A percentile compares a stretch with the other conserved stretches of the same genome.
These are phyloP conservation scores for Pouteria glomerata DNA, from an alignment of 148 eudicot genomes.

Conservation along the genomic window DNA sequence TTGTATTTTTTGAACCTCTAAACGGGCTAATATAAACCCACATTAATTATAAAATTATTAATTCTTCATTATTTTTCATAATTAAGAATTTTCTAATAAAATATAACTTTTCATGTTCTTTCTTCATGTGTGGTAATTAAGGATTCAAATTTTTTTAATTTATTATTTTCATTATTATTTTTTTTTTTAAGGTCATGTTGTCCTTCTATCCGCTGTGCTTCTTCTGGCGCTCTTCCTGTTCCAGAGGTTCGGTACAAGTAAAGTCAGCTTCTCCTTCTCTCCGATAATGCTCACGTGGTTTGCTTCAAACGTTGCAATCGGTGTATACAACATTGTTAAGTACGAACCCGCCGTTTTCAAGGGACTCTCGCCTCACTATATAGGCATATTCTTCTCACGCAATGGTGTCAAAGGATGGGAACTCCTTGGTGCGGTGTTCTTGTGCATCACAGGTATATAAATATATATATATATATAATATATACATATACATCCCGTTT, in stretches of 20 bases:
- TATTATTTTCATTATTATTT: too few species aligned
- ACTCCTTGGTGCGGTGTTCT: constrained; percentile 31
- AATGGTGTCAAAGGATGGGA: constrained; percentile 21
- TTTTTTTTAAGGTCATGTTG: constrained; percentile 11
- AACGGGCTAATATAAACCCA: too few species aligned
- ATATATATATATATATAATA: not conserved
- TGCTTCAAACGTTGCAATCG: constrained; percentile 13
- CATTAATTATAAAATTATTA: too few species aligned
- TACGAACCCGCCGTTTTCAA: constrained; percentile 29
- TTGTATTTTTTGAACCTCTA: too few species aligned
- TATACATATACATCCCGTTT: not conserved
- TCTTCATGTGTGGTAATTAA: too few species aligned
- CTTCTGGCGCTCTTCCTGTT: constrained; percentile 24
- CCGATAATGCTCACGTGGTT: constrained; percentile 36
- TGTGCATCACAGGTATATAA: constrained; percentile 29
- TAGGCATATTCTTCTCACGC: constrained; percentile 18
- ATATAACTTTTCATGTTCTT: too few species aligned
- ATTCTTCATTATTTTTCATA: too few species aligned
- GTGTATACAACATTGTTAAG: constrained; percentile 21
- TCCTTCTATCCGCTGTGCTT: constrained; percentile 23
- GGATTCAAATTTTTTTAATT: too few species aligned
- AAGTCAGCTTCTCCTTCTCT: constrained; percentile 32
- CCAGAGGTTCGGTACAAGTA: constrained; percentile 34
- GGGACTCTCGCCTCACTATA: constrained; percentile 32
- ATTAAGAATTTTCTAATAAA: too few species aligned